Base-by-base conservation (phyloP, 495 filamentous ascomycete species). In the Aspergillus heteromorphus region DNA sequence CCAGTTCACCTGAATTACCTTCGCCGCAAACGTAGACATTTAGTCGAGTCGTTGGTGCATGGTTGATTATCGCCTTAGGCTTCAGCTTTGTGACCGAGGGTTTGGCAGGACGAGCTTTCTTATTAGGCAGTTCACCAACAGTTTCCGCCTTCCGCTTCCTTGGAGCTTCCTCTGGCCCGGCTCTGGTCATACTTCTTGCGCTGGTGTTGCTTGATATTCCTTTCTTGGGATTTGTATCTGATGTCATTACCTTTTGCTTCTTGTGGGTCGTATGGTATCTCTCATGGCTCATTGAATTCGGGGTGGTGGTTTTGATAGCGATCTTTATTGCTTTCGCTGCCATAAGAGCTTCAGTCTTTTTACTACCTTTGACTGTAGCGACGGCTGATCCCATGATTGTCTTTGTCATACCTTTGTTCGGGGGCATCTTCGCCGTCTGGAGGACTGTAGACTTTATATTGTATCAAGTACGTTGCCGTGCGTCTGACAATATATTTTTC, bases 21-120 rank as follows among this genome's bases (percentile, higher is more conserved):
- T 86, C 85, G 31, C 86, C 86, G 51, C 79, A 87, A 53, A 87
- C 84, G 58, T 77, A 87, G 31, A 87, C 81, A 59, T 87, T 79
- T 30, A 87, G 72, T n/a, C 71, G 70, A 17, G 66, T 63, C 13
- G 62, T 77, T 4, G 74, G 74, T 5, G 71, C 71, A 27, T 73
- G 45, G 47, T 79, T 79, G 47, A 79, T 73, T 53, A 73, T 60
- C 18, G 69, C 61, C 58, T 72, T 72, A 4, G 58, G 52, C 42
- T 61, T 67, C n/a, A 45, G 60, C 48, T 60, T 66, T 13, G 56
- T 14, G 18, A 40, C 57, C 25, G 61, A 65, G 17, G 62, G 53
- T 51, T 65, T 65, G 17, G 49, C 45, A 41, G 63, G 62, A 51
- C 65, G 62, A 52, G 62, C 31, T 25, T 62, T 65, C 56, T 74